These are phyloP conservation scores for Pleurotus citrinopileatus DNA, from an alignment of 768 basidiomycete species.

Conservation along the genomic window DNA sequence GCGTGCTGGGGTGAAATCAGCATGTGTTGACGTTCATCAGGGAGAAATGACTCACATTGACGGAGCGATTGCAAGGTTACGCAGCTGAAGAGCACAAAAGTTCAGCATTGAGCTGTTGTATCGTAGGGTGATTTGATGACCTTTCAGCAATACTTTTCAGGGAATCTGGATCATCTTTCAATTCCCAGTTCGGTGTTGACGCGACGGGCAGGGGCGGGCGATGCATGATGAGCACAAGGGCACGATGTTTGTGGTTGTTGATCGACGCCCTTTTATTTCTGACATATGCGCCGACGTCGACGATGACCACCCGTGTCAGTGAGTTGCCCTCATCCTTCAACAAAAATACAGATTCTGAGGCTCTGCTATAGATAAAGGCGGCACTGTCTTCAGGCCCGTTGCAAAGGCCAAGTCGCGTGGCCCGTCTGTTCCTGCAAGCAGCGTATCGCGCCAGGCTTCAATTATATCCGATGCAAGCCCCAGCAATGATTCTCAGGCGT, in stretches of 20 bases:
- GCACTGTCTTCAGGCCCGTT: constrained; percentile 67
- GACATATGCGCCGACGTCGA: too few relatives aligned
- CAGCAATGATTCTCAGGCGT: background rate
- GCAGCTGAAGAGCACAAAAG: too few relatives aligned
- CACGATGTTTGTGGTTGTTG: constrained; percentile 16
- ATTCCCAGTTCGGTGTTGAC: constrained; percentile 58
- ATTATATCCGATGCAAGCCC: background rate
- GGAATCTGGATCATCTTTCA: constrained; percentile 24
- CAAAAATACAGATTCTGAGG: constrained; percentile 10
- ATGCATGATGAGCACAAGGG: constrained; percentile 9
- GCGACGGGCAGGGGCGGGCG: constrained; percentile 49
- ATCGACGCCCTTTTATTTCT: too few relatives aligned
- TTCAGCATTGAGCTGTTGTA: constrained; percentile 1
- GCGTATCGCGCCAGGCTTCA: background rate
- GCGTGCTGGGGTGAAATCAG: constrained; percentile 45
- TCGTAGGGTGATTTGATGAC: constrained; percentile 25
- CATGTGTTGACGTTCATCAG: constrained; percentile 4
- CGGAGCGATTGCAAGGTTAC: constrained; percentile 65
- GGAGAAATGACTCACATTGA: constrained; percentile 50
- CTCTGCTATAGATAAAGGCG: constrained; percentile 59
- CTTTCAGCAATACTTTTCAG: constrained; percentile 57
- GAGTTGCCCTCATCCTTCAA: constrained; percentile 31
- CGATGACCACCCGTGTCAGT: constrained; percentile 65
- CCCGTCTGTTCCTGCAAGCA: background rate
- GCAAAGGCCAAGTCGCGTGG: constrained; percentile 36